Evolutionary conservation across 257 asterid genomes (phyloP).

Genomic region (Ehretia macrophylla): DNA sequence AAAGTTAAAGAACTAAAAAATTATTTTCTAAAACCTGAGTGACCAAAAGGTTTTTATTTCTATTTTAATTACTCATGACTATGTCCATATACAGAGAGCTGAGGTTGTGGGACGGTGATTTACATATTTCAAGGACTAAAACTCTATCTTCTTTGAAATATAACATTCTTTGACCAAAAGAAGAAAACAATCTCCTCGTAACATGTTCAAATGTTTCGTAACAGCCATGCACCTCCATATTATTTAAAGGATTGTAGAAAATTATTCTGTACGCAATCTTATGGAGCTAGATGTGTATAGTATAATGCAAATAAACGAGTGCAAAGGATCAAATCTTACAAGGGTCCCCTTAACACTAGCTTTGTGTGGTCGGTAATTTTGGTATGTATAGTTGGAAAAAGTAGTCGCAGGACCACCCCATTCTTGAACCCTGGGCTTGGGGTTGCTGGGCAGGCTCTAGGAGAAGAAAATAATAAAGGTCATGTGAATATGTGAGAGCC

Average conservation of each 20-base stretch:
- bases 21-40: too few species aligned
- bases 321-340: constrained; percentile 8
- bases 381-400: constrained; percentile 2
- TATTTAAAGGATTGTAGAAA: neutral
- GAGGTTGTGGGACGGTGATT: neutral
- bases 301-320: neutral
- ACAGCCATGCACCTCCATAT: constrained; percentile 26
- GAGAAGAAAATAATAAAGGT: too few species aligned
- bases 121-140: constrained; percentile 17
- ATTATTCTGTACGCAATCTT: neutral
- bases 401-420: neutral
- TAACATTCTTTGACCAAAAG: constrained; percentile 22
- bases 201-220: constrained; percentile 30
- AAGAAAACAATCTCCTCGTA: constrained; percentile 26
- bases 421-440: constrained; percentile 3
- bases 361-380: constrained; percentile 18
- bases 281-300: constrained; percentile 3
- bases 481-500: too few species aligned
- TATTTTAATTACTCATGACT: too few species aligned
- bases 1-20: too few species aligned
- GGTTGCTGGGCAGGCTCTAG: neutral
- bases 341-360: constrained; percentile 2
- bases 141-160: constrained; percentile 4
- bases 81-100: constrained; percentile 2
- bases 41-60: too few species aligned